phyloP scores from a whole-genome alignment of 352 stramenopile genomes.

The Globisporangium alternatum region DNA sequence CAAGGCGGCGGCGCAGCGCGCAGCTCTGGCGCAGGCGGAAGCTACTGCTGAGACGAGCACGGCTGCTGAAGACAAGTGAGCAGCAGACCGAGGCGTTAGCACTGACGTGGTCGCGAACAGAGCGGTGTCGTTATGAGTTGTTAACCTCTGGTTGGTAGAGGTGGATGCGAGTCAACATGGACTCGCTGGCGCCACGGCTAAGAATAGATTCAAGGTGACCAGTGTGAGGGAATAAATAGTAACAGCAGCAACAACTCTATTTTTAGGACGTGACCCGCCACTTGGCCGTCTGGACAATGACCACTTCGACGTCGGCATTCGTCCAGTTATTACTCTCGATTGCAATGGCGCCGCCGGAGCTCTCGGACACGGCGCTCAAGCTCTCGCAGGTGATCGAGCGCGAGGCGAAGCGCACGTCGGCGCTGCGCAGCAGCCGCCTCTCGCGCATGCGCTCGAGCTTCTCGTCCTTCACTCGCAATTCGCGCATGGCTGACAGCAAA shows the following conservation, averaged over 20 bases:
- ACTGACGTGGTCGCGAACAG: background rate
- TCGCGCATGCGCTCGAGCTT: slow-evolving; percentile 33
- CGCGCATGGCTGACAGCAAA: slow-evolving; percentile 1
- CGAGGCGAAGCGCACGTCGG: slow-evolving; percentile 45
- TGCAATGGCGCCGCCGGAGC: slow-evolving; percentile 15
- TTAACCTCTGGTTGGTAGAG: background rate
- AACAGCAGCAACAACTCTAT: background rate
- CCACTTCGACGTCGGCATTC: background rate
- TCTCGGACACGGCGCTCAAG: slow-evolving; percentile 58
- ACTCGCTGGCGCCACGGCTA: too few species aligned
- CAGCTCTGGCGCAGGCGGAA: background rate
- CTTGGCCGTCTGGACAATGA: background rate
- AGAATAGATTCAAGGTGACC: too few species aligned
- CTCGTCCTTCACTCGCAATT: slow-evolving; percentile 28
- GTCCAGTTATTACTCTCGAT: background rate
- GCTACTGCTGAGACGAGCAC: background rate
- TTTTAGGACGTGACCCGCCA: background rate
- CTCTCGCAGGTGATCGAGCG: slow-evolving; percentile 68
- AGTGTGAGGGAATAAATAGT: background rate
- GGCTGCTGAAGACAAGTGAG: slow-evolving; percentile 1
- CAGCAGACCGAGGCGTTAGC: background rate
- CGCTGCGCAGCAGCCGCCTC: slow-evolving; percentile 19
- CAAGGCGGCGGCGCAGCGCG: slow-evolving; percentile 22
- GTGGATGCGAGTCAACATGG: background rate
- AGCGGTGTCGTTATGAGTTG: background rate